Conservation (phyloP, 352 stramenopile species). For the Plasmopara muralis region DNA sequence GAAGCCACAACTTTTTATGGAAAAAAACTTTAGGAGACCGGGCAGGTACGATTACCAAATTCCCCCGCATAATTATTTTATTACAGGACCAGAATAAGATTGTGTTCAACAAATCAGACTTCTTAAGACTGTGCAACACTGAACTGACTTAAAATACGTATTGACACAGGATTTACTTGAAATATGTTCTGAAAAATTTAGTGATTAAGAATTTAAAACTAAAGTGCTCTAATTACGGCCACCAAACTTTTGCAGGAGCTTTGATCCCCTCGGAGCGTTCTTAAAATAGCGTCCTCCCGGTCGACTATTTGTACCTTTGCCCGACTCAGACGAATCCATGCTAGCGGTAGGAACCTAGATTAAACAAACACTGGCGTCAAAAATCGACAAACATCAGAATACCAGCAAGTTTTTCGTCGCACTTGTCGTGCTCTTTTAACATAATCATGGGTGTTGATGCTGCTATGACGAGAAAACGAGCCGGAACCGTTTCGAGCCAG, state of each 20-base stretch:
- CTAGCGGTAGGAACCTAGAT: slow-evolving; percentile 28
- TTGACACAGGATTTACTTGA: no score
- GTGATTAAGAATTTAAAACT: no score
- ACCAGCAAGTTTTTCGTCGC: not conserved
- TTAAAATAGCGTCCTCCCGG: slow-evolving; percentile 33
- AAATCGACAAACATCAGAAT: not conserved
- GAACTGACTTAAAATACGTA: no score
- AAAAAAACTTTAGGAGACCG: no score
- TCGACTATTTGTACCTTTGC: slow-evolving; percentile 33
- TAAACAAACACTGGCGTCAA: slow-evolving; percentile 4
- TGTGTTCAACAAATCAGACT: no score
- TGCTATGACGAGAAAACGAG: slow-evolving; percentile 8
- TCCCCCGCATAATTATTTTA: no score
- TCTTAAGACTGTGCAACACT: no score
- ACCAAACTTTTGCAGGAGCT: slow-evolving; percentile 73
- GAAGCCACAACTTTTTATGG: no score
- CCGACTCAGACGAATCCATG: slow-evolving; percentile 43
- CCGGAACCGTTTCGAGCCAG: slow-evolving; percentile 3
- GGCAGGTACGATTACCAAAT: no score
- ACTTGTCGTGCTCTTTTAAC: slow-evolving; percentile 58
- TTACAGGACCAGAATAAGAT: no score
- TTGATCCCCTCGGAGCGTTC: slow-evolving; percentile 35
- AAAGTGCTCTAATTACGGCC: slow-evolving; percentile 1
- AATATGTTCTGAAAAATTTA: no score
- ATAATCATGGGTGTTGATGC: slow-evolving; percentile 25